Conservation (phyloP, 2,329 filamentous ascomycete species). For the Cryphonectria nitschkei region DNA sequence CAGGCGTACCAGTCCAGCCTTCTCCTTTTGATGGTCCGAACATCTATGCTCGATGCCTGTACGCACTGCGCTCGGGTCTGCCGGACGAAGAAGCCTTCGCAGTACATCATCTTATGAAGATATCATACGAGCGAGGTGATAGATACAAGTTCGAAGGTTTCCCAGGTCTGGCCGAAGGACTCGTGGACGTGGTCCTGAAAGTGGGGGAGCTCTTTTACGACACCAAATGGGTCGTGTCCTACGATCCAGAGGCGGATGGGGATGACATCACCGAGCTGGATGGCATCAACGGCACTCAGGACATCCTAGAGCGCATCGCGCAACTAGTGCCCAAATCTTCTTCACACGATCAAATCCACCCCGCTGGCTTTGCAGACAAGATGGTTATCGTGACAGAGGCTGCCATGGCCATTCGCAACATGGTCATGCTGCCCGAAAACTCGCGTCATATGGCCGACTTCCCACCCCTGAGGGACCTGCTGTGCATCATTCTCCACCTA, state of each 20-base stretch:
- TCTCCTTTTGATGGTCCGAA: conserved; percentile 71
- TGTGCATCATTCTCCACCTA: conserved; percentile 81
- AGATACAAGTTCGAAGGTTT: conserved; percentile 96
- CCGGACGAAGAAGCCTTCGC: conserved; percentile 88
- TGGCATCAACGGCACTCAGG: conserved; percentile 69
- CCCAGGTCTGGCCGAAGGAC: conserved; percentile 81
- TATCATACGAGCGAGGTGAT: conserved; percentile 91
- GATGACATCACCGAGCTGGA: conserved; percentile 52
- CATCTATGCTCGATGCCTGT: conserved; percentile 87
- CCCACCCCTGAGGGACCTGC: conserved; percentile 75
- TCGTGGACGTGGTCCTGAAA: conserved; percentile 83
- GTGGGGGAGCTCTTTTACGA: conserved; percentile 80
- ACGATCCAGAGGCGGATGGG: conserved; percentile 58
- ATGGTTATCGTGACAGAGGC: conserved; percentile 84
- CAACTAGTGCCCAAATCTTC: conserved; percentile 62
- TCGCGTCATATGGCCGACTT: conserved; percentile 79
- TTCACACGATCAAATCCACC: conserved; percentile 71
- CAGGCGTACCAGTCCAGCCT: conserved; percentile 32
- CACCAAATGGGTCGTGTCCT: conserved; percentile 79
- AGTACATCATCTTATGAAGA: conserved; percentile 90
- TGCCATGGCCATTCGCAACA: conserved; percentile 86
- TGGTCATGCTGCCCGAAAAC: conserved; percentile 92
- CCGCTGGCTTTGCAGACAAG: conserved; percentile 69
- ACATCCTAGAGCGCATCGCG: conserved; percentile 73
- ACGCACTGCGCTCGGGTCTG: conserved; percentile 79